Base-by-base conservation (phyloP, 768 basidiomycete species). In the Psilocybe sp. region DNA sequence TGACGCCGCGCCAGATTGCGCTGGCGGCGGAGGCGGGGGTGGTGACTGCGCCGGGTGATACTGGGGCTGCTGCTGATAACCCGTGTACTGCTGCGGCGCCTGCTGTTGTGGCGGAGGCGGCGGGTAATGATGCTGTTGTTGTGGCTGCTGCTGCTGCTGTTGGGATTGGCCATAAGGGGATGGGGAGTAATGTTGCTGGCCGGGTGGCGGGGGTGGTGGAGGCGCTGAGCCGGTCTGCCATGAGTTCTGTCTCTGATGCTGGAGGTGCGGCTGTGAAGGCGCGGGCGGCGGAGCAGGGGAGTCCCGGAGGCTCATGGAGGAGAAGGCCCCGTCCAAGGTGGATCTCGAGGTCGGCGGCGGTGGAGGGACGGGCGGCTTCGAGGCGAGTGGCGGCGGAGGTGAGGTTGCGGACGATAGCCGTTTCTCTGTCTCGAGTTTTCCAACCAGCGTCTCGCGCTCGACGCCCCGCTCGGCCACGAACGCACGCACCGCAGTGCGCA, bases 361-460 rank as follows among this genome's bases (percentile, higher is more conserved):
- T 14, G 75, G 74, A 3, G n/a, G n/a, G n/a, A 71, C 60, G 10
- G 79, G 76, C 7, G 82, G 84, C 55, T 73, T 79, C 13, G 71
- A 69, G 10, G 72, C 69, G 39, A 75, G 69, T 1, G 77, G 76
- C 5, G 78, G 76, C 6, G 75, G 71, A 2, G 75, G 66, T 16
- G 79, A 70, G 4, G 79, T 68, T 18, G 70, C 64, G 2, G 71
- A 59, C 2, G 85, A 71, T 4, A 89, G 65, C 31, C 87, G 75
- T 52, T 79, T 82, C 65, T 90, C 81, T 9, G 82, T 77, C 55
- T 94, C 93, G 4, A 89, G 76, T 56, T 88, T 82, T 2, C 77
- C 72, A 2, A 80, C 75, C 14, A 96, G 63, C 10, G 72, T 70
- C 15, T 89, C 84, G 8, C 94, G 78, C 63, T 98, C 94, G 0